Base-by-base conservation (phyloP, 768 basidiomycete genomes). In the Serendipita vermifera region DNA sequence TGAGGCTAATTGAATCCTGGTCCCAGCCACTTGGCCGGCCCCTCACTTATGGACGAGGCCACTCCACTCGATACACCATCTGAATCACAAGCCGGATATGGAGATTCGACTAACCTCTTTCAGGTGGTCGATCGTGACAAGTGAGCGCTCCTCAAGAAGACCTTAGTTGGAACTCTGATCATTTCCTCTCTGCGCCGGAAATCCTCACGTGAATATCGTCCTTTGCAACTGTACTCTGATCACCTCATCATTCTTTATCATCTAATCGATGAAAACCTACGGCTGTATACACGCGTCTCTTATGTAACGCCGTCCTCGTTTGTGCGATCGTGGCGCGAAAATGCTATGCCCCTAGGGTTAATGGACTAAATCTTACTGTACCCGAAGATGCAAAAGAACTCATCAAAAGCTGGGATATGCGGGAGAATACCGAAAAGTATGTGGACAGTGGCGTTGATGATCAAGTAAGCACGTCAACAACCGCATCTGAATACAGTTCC, bases 361-460 rank as follows among this genome's bases (percentile, higher is more conserved):
- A 90, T 64, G 88, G 88, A 36, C 70, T 90, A 63, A 89, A 89
- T 64, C 69, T 90, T 55, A 75, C 77, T 3, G 75, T 87, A n/a
- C 87, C 87, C 24, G 88, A 90, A 65, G 76, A 83, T 61, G 88
- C 87, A 1, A 81, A 79, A 60, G 77, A 71, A 13, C 67, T 88
- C 33, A 83, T 91, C 59, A 91, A 91, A 67, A 79, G 83, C 2
- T 91, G 88, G 88, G 76, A 82, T 56, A 74, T 85, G 61, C 72
- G 87, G 40, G 85, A 90, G 22, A 79, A 83, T 51, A 81, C 77
- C 9, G 68, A 68, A 2, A 74, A 72, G 60, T 89, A 71, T 59
- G 81, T 79, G 13, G 83, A 90, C 17, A 89, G 87, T 0, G 82
- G 80, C 31, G 87, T 89, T 13, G 88, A 91, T 61, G 87, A 91